A percentile compares a stretch with the other conserved stretches of the same genome.
Evolutionary conservation across 2,329 filamentous ascomycete species (phyloP).

Genomic region (Sodiomyces alkalinus): DNA sequence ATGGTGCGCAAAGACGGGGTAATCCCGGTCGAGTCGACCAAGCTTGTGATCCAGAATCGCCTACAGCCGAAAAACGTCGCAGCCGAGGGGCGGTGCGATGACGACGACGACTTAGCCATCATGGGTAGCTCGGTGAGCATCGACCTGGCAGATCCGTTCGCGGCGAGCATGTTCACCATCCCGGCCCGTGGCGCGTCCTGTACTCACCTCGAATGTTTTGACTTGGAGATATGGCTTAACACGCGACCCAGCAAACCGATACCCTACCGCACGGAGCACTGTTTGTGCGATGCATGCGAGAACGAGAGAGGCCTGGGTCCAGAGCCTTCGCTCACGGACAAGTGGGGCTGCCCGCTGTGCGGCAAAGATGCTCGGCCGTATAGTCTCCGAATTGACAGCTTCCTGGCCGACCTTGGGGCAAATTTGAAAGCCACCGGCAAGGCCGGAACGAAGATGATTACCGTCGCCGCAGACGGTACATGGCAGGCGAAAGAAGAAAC

Average conservation of each 20-base stretch:
- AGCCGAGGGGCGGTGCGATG: constrained; percentile 11
- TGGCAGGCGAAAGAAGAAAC: constrained; percentile 18
- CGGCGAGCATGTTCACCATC: constrained; percentile 43
- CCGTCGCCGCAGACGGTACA: constrained; percentile 13
- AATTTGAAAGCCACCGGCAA: constrained; percentile 23
- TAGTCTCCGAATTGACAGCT: constrained; percentile 57
- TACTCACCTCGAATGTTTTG: constrained; percentile 75
- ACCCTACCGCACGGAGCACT: constrained; percentile 18
- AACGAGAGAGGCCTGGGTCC: not conserved
- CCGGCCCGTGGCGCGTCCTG: constrained; percentile 61
- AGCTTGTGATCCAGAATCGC: constrained; percentile 38
- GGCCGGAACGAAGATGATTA: constrained; percentile 15
- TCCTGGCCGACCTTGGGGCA: constrained; percentile 46
- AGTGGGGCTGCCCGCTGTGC: constrained; percentile 83
- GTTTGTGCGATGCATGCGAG: constrained; percentile 20
- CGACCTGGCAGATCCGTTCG: constrained; percentile 54
- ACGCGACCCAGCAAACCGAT: constrained; percentile 39
- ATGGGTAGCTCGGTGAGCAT: constrained; percentile 42
- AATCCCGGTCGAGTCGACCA: constrained; percentile 31
- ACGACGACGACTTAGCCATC: constrained; percentile 51
- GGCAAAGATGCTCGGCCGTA: constrained; percentile 59
- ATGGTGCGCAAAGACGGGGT: constrained; percentile 20
- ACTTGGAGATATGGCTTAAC: constrained; percentile 65
- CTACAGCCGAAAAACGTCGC: constrained; percentile 19
- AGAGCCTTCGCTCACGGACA: constrained; percentile 46